Evolutionary conservation across 768 basidiomycete species (phyloP).

Genomic region (Leucocoprinus sp.): DNA sequence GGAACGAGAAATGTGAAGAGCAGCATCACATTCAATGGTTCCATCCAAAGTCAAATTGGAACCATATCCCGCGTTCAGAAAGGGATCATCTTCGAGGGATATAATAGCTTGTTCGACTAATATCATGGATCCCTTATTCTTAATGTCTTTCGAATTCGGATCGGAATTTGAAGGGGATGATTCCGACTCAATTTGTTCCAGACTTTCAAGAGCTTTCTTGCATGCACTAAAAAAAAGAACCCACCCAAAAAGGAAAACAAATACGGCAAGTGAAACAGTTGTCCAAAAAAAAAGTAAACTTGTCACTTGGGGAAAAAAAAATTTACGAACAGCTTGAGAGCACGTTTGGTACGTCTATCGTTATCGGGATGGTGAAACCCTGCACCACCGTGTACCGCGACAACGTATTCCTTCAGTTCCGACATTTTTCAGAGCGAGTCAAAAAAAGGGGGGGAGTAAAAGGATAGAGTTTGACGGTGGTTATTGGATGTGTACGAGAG

Average conservation of each 20-base stretch:
- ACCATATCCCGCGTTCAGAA: slow-evolving; percentile 73
- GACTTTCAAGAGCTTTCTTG: slow-evolving; percentile 22
- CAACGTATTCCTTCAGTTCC: slow-evolving; percentile 20
- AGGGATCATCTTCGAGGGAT: slow-evolving; percentile 56
- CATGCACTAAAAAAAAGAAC: slow-evolving; percentile 39
- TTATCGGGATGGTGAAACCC: slow-evolving; percentile 45
- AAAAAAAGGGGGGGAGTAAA: slow-evolving; percentile 1
- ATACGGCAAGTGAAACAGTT: too few species aligned
- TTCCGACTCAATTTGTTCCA: too few species aligned
- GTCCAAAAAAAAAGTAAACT: too few species aligned
- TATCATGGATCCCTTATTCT: slow-evolving; percentile 23
- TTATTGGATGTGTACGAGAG: too few species aligned
- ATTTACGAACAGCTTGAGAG: slow-evolving; percentile 42
- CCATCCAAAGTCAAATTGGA: slow-evolving; percentile 75
- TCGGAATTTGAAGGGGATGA: neutral
- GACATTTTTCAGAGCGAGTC: too few species aligned
- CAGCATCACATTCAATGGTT: slow-evolving; percentile 75
- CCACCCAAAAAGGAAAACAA: neutral
- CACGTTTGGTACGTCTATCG: slow-evolving; percentile 46
- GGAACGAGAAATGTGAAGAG: slow-evolving; percentile 46
- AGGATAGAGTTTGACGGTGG: too few species aligned
- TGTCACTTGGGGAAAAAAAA: neutral
- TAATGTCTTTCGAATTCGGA: neutral
- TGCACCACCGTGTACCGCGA: slow-evolving; percentile 76
- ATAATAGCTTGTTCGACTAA: slow-evolving; percentile 47